Percentiles rank a stretch among this genome's conserved stretches.
These are phyloP conservation scores for Plasmodiophora brassicae DNA, from an alignment of 208 protist genomes.

Conservation along the genomic window DNA sequence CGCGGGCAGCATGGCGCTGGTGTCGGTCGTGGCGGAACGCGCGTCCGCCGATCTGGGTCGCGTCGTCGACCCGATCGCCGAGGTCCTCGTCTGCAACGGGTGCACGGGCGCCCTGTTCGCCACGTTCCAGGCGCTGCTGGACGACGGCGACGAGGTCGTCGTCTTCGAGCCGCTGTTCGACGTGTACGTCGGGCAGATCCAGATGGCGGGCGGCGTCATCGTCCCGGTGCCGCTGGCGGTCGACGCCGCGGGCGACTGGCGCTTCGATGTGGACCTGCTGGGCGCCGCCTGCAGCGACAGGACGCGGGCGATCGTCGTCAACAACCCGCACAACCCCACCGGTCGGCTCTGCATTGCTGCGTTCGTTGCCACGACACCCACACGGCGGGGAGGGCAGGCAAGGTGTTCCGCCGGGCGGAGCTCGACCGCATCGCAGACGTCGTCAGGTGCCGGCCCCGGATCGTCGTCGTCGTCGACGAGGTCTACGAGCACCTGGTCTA, in stretches of 20 bases:
- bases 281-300: not conserved
- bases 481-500: no score
- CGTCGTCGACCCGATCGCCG: not conserved
- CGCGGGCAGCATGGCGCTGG: no score
- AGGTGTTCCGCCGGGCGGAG: no score
- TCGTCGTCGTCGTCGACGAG: no score
- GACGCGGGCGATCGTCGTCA: not conserved
- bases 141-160: not conserved
- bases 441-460: no score
- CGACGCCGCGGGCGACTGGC: not conserved
- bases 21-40: no score
- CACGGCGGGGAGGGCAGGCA: no score
- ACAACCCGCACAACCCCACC: constrained; percentile 23
- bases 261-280: not conserved
- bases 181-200: not conserved
- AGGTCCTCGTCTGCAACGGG: not conserved
- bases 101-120: not conserved
- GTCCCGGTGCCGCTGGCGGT: not conserved
- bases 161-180: no score
- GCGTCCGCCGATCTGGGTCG: no score
- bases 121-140: not conserved
- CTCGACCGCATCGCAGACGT: no score
- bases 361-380: no score
- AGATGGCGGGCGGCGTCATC: not conserved
- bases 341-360: not conserved